phyloP scores from a whole-genome alignment of 2,329 filamentous ascomycete genomes.

The Pezicula rhizophila region DNA sequence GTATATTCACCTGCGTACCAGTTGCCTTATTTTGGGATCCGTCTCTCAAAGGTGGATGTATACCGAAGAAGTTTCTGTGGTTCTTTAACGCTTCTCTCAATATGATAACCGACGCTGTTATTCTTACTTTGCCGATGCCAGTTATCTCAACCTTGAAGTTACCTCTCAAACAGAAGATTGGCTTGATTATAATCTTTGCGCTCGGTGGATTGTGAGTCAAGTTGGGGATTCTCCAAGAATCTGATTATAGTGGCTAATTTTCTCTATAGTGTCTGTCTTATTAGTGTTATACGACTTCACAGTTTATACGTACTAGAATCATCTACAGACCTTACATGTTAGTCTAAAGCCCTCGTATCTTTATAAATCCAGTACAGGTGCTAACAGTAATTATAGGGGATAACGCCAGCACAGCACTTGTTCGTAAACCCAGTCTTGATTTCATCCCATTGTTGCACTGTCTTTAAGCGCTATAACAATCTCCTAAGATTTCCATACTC shows the following conservation, averaged over 20 bases:
- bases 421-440: too few species aligned
- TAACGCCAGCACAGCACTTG: conserved; percentile 6
- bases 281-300: conserved; percentile 8
- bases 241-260: neutral
- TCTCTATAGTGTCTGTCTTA: conserved; percentile 6
- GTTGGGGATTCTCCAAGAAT: neutral
- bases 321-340: conserved; percentile 7
- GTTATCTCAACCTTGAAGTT: conserved; percentile 8
- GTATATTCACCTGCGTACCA: conserved; percentile 13
- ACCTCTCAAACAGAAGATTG: conserved; percentile 10
- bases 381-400: neutral
- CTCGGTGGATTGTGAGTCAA: conserved; percentile 9
- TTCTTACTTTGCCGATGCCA: conserved; percentile 9
- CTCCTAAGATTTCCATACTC: too few species aligned
- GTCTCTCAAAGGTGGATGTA: conserved; percentile 1
- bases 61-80: conserved; percentile 9
- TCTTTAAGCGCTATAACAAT: too few species aligned
- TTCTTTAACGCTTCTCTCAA: conserved; percentile 11
- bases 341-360: neutral
- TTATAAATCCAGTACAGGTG: neutral
- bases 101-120: conserved; percentile 10
- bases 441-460: too few species aligned
- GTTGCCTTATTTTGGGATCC: conserved; percentile 11
- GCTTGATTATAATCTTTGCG: conserved; percentile 8
- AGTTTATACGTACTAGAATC: conserved; percentile 8